Evolutionary conservation across 768 basidiomycete species (phyloP).

Genomic region (Collybia sp.): DNA sequence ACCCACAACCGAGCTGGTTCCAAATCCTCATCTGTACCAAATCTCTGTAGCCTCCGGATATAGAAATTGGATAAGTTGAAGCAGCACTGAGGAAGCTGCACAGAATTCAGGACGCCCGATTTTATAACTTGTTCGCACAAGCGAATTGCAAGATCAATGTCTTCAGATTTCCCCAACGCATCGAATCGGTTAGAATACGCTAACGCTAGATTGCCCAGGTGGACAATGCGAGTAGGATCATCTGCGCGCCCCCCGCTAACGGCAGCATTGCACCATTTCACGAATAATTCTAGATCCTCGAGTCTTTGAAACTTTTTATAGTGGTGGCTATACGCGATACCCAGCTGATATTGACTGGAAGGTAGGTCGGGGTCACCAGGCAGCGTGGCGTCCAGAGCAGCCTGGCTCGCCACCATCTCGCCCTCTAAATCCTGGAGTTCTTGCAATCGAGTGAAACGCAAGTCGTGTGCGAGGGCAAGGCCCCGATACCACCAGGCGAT

Average conservation of each 20-base stretch:
- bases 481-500: constrained; percentile 3
- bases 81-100: constrained; percentile 1
- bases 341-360: not conserved
- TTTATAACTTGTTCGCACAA: too few relatives aligned
- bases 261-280: constrained; percentile 1
- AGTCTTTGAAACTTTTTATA: not conserved
- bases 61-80: constrained; percentile 3
- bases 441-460: not conserved
- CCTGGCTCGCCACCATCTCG: constrained; percentile 6
- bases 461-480: constrained; percentile 5
- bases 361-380: constrained; percentile 1
- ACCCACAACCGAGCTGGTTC: constrained; percentile 3
- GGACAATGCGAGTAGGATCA: constrained; percentile 8
- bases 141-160: constrained; percentile 6
- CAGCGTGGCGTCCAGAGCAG: constrained; percentile 6
- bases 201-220: constrained; percentile 8
- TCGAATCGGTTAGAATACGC: constrained; percentile 6
- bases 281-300: constrained; percentile 1
- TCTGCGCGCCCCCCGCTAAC: not conserved
- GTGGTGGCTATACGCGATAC: not conserved
- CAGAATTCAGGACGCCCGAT: too few relatives aligned
- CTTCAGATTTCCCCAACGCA: constrained; percentile 1
- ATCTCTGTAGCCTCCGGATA: not conserved
- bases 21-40: constrained; percentile 2
- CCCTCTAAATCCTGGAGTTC: constrained; percentile 1